Base-by-base conservation (phyloP, 495 filamentous ascomycete species). In the Penicillium cataractarum region DNA sequence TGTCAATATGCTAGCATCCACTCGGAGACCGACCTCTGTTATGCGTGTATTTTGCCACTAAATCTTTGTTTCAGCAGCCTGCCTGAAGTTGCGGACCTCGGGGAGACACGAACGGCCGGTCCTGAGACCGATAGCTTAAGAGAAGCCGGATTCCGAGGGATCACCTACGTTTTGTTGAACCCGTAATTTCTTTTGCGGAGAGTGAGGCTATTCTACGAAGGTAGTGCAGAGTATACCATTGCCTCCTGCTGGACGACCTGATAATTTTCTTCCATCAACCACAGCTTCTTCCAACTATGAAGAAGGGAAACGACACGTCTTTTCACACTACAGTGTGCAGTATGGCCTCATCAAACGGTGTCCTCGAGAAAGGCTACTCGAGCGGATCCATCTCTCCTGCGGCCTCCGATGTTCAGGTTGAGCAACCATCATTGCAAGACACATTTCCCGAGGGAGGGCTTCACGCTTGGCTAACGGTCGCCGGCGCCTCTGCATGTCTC, bases 401-500 rank as follows among this genome's bases (percentile, higher is more conserved):
- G 10, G 32, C 32, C 32, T 33, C 32, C 32, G 32, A 7, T 33
- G 10, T 33, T 33, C 32, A 33, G 32, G 10, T 33, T 33, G 32
- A 33, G 32, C 7, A 33, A 9, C 8, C 32, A 6, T 5, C 8
- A 9, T 33, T 9, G 8, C 4, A 33, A 7, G 32, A 33, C 8
- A 10, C 4, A 6, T 33, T 33, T 33, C 87, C 87, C 2, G 87
- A 89, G 70, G 87, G 87, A 35, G 87, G 87, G 1, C 27, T 76
- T 6, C 71, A 83, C 61, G 87, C 87, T 10, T 90, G 86, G 83
- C 69, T 85, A 19, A 78, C 80, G 0, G 84, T 90, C 0, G 60
- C 81, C 10, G 86, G 87, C 40, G 83, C 79, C 12, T 88, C 81
- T 72, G 80, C 76, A 35, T 77, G 78, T 54, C 68, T 89, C 42